Percentiles rank a stretch among this genome's conserved stretches.
These are phyloP conservation scores for Musa itinerans DNA, from an alignment of 176 grass and related monocot species.

Conservation along the genomic window DNA sequence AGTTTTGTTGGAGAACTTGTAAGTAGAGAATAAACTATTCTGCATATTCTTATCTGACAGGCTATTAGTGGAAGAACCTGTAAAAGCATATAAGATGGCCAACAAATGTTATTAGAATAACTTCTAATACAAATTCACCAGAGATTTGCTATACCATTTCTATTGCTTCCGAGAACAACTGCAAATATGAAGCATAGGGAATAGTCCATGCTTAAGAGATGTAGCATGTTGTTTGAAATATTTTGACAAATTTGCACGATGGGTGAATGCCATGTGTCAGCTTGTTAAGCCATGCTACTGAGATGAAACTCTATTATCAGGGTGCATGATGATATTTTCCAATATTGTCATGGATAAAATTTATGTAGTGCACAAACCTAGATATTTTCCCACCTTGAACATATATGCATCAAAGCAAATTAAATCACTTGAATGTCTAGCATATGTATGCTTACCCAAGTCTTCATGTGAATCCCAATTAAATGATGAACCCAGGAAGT, in stretches of 20 bases:
- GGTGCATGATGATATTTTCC: background rate
- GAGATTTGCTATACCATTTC: too few relatives aligned
- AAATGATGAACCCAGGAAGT: conserved; percentile 90
- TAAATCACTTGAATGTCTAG: background rate
- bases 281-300: background rate
- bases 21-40: too few relatives aligned
- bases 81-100: background rate
- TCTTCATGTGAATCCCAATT: conserved; percentile 93
- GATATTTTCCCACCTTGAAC: background rate
- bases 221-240: background rate
- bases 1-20: too few relatives aligned
- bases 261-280: background rate
- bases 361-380: too few relatives aligned
- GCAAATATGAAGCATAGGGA: too few relatives aligned
- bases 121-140: background rate
- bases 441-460: conserved; percentile 43
- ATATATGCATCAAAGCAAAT: background rate
- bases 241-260: background rate
- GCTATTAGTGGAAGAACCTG: background rate
- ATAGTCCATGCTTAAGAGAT: background rate
- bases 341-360: too few relatives aligned
- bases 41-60: too few relatives aligned
- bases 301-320: background rate
- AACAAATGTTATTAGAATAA: background rate
- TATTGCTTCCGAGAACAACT: too few relatives aligned